These are phyloP conservation scores for Pleurotus sapidus DNA, from an alignment of 768 basidiomycete species.

Conservation along the genomic window DNA sequence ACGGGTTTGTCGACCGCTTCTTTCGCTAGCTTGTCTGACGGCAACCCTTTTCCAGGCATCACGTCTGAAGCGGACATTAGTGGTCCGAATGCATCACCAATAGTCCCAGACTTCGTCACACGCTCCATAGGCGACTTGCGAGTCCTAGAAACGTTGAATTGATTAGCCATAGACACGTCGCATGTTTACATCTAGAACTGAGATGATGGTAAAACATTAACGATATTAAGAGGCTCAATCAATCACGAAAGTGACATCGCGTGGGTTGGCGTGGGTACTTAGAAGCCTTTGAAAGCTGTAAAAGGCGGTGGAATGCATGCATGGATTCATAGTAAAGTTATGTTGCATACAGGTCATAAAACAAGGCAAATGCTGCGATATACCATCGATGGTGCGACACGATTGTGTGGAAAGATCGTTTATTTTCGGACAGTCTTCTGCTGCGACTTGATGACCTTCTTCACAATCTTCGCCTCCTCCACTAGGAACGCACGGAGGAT, in stretches of 20 bases:
- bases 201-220: background rate
- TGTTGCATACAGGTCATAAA: slow-evolving; percentile 7
- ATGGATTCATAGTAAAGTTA: background rate
- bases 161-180: background rate
- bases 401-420: slow-evolving; percentile 12
- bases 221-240: background rate
- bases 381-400: background rate
- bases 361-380: background rate
- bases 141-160: slow-evolving; percentile 1
- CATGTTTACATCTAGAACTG: background rate
- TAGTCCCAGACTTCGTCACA: slow-evolving; percentile 81
- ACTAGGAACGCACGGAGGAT: slow-evolving; percentile 98
- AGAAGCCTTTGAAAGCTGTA: background rate
- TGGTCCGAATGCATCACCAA: slow-evolving; percentile 65
- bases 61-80: slow-evolving; percentile 71
- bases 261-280: background rate
- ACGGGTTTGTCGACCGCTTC: slow-evolving; percentile 55
- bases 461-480: slow-evolving; percentile 99
- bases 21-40: background rate
- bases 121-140: slow-evolving; percentile 80
- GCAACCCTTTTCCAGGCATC: slow-evolving; percentile 54
- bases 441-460: slow-evolving; percentile 97
- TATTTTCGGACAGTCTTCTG: slow-evolving; percentile 49
- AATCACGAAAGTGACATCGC: too few relatives aligned
- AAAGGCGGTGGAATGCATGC: background rate